Conservation (phyloP, 2,329 filamentous ascomycete species). For the Lachnellula occidentalis region DNA sequence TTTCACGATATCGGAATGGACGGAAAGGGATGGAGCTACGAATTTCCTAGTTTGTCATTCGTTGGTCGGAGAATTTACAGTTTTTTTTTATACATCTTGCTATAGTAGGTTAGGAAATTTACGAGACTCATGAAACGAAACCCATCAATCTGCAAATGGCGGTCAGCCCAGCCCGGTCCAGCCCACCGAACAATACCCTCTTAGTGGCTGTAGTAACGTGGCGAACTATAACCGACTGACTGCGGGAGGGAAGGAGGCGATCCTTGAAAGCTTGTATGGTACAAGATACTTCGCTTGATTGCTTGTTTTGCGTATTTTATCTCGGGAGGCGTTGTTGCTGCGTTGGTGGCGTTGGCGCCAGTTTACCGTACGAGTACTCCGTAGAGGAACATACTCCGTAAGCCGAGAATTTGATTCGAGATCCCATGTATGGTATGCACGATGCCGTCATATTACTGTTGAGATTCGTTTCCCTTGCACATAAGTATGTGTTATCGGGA, state of each 20-base stretch:
- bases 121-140: constrained; percentile 7
- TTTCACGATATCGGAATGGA: background rate
- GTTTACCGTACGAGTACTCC: too few species aligned
- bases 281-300: background rate
- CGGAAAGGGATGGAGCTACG: constrained; percentile 5
- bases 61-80: constrained; percentile 1
- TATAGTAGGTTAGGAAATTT: constrained; percentile 12
- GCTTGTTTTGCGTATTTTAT: background rate
- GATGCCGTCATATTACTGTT: background rate
- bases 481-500: background rate
- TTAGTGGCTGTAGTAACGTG: background rate
- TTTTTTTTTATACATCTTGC: background rate
- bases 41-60: constrained; percentile 9
- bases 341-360: background rate
- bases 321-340: background rate
- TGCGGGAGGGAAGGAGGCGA: background rate
- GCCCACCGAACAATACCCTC: background rate
- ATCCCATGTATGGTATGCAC: background rate
- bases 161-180: background rate
- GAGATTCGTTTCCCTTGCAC: background rate
- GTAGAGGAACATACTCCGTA: too few species aligned
- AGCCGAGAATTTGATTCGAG: background rate
- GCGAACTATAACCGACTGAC: background rate
- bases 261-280: background rate
- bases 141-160: too few species aligned